phyloP scores from a whole-genome alignment of 2,329 filamentous ascomycete species.

The Camillea tinctor region DNA sequence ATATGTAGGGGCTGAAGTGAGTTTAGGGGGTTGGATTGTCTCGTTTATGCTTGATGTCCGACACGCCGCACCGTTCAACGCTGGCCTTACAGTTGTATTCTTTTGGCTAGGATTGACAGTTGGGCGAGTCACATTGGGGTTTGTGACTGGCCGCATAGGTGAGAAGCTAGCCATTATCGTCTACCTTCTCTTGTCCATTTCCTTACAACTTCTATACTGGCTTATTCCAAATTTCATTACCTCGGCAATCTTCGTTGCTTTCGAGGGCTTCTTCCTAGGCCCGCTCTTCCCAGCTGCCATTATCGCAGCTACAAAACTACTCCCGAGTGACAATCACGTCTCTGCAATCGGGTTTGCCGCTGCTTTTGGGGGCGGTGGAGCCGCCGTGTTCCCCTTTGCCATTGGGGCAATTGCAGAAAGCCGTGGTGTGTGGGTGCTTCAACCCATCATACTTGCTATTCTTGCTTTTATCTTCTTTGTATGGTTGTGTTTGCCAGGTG shows the following conservation, averaged over 20 bases:
- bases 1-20: constrained; percentile 78
- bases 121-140: constrained; percentile 70
- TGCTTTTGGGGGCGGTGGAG: constrained; percentile 73
- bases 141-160: constrained; percentile 70
- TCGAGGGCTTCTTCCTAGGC: constrained; percentile 78
- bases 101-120: constrained; percentile 84
- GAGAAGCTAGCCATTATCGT: constrained; percentile 64
- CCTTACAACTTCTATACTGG: constrained; percentile 74
- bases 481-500: constrained; percentile 46
- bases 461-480: constrained; percentile 43
- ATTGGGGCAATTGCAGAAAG: constrained; percentile 65
- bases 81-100: constrained; percentile 73
- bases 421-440: constrained; percentile 55
- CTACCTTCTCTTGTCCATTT: constrained; percentile 65
- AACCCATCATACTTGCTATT: constrained; percentile 53
- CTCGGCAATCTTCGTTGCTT: constrained; percentile 66
- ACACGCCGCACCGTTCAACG: constrained; percentile 64
- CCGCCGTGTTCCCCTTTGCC: constrained; percentile 63
- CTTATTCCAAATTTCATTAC: constrained; percentile 75
- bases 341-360: constrained; percentile 78
- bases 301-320: constrained; percentile 69
- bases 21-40: constrained; percentile 75
- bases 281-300: constrained; percentile 76
- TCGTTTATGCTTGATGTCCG: constrained; percentile 84
- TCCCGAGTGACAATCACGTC: constrained; percentile 73